Base-by-base conservation (phyloP, 805 yeast genomes). In the Dipodascopsis uninucleata region DNA sequence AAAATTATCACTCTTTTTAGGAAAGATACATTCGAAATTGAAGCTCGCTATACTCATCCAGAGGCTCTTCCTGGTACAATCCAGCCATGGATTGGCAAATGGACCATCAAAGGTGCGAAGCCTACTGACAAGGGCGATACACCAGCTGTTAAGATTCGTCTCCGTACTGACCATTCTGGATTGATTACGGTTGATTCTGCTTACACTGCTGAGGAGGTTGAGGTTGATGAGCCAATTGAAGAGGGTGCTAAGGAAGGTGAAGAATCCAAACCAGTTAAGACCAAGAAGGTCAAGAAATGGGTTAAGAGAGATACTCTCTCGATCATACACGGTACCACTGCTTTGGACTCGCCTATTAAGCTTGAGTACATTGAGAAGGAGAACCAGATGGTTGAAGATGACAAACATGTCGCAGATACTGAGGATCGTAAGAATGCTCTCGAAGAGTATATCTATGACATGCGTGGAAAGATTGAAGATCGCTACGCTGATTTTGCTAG, bases 401-500 rank as follows among this genome's bases (percentile, higher is more conserved):
- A 93, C 71, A 93, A 89, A 75, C 81, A 90, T 61, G 97, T 93
- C 57, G 94, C 94, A 58, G 97, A 93, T 74, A 93, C 97, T 57
- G 97, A 93, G 76, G 97, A 93, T 74, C 87, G 88, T 71, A 93
- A 93, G 83, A 93, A 93, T 69, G 93, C 96, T 56, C 77, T 93
- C 53, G 98, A 93, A 77, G 99, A 93, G 77, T 93, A 93, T 77
- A 93, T 93, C 63, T 93, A 93, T 73, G 95, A 87, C 62, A 80
- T 90, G 71, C 85, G 98, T 74, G 95, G 95, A 67, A 93, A 93
- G 75, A 76, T 93, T 63, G 97, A 89, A 49, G 98, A 88, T 45
- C 81, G 81, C 61, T 90, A 90, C 67, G 77, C 85, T 58, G 81
- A 75, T 60, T 93, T 89, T 66, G 96, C 97, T 47, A 76, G 84